Evolutionary conservation across 116 monocot species (phyloP), one percentile per base, ranked within the genome.

Genomic region (Cymodocea nodosa): DNA sequence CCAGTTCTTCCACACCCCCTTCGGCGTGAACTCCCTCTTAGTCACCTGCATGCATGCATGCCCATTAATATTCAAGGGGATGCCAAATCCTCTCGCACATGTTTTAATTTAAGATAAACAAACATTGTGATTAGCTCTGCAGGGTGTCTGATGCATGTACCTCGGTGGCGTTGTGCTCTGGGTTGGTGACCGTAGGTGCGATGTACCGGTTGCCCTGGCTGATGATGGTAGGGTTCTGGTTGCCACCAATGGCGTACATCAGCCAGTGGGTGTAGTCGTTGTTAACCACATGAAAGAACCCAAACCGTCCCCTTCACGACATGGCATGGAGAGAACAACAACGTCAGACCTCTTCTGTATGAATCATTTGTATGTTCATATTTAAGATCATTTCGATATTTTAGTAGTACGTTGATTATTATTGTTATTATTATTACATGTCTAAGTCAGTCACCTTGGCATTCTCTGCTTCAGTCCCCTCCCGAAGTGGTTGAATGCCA

Each of bases 261-360:
- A 74, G 44, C 94, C 94, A 94, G 69, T 94, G 94, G 2, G 89
- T 89, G 72, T 89, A 94, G 75, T 94, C 94, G 36, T 94, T 94
- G 78, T 94, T 94, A 52, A 94, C 80, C 4, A 94, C 82, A 36
- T 94, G 94, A 78, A 94, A 82, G 75, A 86, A 94, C 13, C 94
- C 94, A 63, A 77, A 82, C 10, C 87, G 72, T 30, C 82, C 80
- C 52, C 90, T 89, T 37, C 39, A 56, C 36, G 14, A 14, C 49
- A 25, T 23, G 6, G 19, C 49, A 25, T 23, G 6, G 13, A 52
- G 2, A 66, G 7, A 52, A 15, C 17, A 12, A 14, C 23, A 4
- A 13, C 7, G 12, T 44, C 44, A 8, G 30, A 59, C 18, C 4
- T 34, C 15, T 18, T 14, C 30, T 30, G 1, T 30, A 3, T 3